Percentiles rank a stretch among this genome's conserved stretches.
Conservation (phyloP, 345 rosid genomes). For the Citrus sinensis region DNA sequence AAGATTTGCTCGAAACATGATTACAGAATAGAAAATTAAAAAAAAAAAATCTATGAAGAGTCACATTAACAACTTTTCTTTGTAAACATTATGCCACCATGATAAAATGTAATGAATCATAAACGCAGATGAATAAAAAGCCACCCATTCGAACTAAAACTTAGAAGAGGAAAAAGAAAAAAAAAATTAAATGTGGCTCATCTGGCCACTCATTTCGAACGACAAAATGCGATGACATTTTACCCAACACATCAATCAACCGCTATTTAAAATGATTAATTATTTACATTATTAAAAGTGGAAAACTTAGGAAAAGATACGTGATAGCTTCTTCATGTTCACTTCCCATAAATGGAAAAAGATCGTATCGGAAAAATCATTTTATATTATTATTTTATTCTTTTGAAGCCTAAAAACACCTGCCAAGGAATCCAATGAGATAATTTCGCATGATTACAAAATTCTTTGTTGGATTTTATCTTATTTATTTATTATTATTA, state of each 20-base stretch:
- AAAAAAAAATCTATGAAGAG: no score
- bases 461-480: background rate
- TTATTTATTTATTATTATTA: no score
- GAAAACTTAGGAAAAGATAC: background rate
- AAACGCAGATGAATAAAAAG: background rate
- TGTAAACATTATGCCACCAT: no score
- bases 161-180: background rate
- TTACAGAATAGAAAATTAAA: no score
- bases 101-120: no score
- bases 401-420: background rate
- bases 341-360: slow-evolving; percentile 19
- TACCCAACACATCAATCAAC: background rate
- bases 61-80: no score
- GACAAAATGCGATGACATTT: background rate
- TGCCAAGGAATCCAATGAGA: slow-evolving; percentile 10
- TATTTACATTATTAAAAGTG: background rate
- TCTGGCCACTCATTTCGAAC: background rate
- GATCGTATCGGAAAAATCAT: background rate
- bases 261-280: background rate
- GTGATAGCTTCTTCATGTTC: background rate
- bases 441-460: background rate
- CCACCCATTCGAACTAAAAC: background rate
- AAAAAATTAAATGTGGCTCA: background rate
- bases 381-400: background rate
- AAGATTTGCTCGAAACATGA: no score